Base-by-base conservation (phyloP, 306 rosid genomes). In the Citrullus mucosospermus region DNA sequence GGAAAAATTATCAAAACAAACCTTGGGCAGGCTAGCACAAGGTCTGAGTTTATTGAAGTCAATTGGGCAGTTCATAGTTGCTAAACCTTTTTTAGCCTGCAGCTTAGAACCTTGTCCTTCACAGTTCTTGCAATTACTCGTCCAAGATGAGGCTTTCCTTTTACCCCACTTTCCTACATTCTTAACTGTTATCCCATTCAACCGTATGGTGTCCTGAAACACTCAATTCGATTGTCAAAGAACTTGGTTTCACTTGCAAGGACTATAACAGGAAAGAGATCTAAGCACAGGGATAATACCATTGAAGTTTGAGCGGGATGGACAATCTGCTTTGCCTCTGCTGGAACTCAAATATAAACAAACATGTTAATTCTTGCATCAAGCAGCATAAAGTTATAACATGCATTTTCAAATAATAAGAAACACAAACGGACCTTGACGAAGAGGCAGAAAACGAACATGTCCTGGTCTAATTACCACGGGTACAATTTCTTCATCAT, bases 381-480 rank as follows among this genome's bases (percentile, higher is more conserved):
- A 22, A 44, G 57, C 76, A 46, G 38, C 58, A 18, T 61, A n/a
- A 18, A 63, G 54, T 44, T 20, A 16, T 36, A 61, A 57, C 36
- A 60, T 41, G 80, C 43, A 60, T 34, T 68, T 4, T 48, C 43
- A 72, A 25, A 76, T 51, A 59, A 57, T 46, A 50, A 70, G 55
- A 9, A 46, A 78, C 70, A 56, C 38, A 62, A 67, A 70, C 50
- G 66, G 53, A 94, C 99, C 96, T 86, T 87, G 86, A 66, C 83
- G 63, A 55, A 78, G 79, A 78, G 90, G 82, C 86, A 88, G 86
- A 80, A 92, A 96, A 66, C 98, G 97, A 83, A 96, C 91, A 81
- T 96, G 96, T 66, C 99, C 99, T 57, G 99, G 98, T 85, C 89
- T 92, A 78, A 88, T 82, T 78, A 87, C 93, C 50, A 96, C 89